These are phyloP conservation scores for Camelina neglecta DNA, from an alignment of 345 rosid species.

Conservation along the genomic window DNA sequence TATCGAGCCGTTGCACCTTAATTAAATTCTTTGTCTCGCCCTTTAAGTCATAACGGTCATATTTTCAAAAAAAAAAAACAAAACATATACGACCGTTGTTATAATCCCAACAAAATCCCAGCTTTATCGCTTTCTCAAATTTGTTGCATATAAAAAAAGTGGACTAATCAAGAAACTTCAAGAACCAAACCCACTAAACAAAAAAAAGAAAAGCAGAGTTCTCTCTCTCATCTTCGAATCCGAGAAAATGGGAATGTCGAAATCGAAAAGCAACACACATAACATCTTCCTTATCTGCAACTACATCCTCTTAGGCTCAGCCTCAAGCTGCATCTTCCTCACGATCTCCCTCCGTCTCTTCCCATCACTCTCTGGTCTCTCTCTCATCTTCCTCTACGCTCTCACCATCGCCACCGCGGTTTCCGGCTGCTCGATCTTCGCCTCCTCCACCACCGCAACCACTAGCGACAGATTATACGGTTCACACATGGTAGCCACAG, in stretches of 20 bases:
- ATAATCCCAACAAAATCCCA: slow-evolving; percentile 26
- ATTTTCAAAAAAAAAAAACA: slow-evolving; percentile 12
- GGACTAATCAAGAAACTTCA: not conserved
- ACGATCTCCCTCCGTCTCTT: slow-evolving; percentile 82
- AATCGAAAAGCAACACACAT: slow-evolving; percentile 66
- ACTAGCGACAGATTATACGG: slow-evolving; percentile 59
- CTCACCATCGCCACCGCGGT: slow-evolving; percentile 52
- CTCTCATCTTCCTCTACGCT: slow-evolving; percentile 43
- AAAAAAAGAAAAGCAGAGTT: not conserved
- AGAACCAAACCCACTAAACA: not conserved
- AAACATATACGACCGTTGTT: slow-evolving; percentile 32
- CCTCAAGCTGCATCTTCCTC: slow-evolving; percentile 90
- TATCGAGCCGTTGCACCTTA: slow-evolving; percentile 22
- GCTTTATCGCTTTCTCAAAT: slow-evolving; percentile 9
- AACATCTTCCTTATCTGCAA: slow-evolving; percentile 77
- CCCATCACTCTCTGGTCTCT: slow-evolving; percentile 66
- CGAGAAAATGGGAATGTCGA: slow-evolving; percentile 46
- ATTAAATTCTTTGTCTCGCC: not conserved
- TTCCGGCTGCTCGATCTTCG: not conserved
- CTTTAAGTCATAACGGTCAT: slow-evolving; percentile 33
- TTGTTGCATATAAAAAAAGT: slow-evolving; percentile 19
- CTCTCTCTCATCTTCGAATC: slow-evolving; percentile 6
- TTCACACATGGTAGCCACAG: slow-evolving; percentile 86
- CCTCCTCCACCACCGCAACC: slow-evolving; percentile 40
- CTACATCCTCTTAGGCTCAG: slow-evolving; percentile 87